A percentile compares a stretch with the other conserved stretches of the same genome.
These are phyloP conservation scores for Teratosphaeria pseudoeucalypti DNA, from an alignment of 2,329 filamentous ascomycete genomes.

Conservation along the genomic window DNA sequence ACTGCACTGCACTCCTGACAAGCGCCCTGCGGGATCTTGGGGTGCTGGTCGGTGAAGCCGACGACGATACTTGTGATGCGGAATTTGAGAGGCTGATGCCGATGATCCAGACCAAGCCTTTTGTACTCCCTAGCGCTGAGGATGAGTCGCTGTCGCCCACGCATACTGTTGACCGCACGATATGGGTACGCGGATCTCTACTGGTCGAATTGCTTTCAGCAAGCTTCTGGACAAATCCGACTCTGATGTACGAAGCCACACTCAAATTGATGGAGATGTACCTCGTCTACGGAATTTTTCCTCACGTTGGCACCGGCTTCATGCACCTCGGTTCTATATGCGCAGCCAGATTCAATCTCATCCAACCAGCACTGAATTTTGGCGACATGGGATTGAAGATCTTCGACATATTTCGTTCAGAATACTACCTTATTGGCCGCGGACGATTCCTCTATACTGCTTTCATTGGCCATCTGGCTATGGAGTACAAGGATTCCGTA, in stretches of 20 bases:
- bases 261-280: constrained; percentile 58
- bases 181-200: constrained; percentile 58
- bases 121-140: constrained; percentile 16
- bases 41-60: constrained; percentile 52
- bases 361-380: constrained; percentile 56
- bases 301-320: constrained; percentile 59
- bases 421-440: constrained; percentile 54
- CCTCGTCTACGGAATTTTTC: constrained; percentile 52
- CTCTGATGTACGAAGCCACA: constrained; percentile 63
- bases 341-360: constrained; percentile 59
- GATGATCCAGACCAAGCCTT: constrained; percentile 9
- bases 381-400: constrained; percentile 54
- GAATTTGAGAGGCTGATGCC: constrained; percentile 48
- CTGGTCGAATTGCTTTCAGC: constrained; percentile 52
- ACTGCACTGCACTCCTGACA: constrained; percentile 60
- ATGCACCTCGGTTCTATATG: constrained; percentile 58
- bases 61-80: constrained; percentile 66
- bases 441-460: constrained; percentile 59
- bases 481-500: constrained; percentile 49
- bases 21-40: constrained; percentile 61
- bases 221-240: constrained; percentile 61
- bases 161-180: constrained; percentile 37
- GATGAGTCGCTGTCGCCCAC: constrained; percentile 12
- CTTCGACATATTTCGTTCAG: constrained; percentile 51
- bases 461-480: constrained; percentile 60